A percentile compares a stretch with the other conserved stretches of the same genome.
phyloP scores from a whole-genome alignment of 1,139 yeast species.

The Lodderomyces margitis region DNA sequence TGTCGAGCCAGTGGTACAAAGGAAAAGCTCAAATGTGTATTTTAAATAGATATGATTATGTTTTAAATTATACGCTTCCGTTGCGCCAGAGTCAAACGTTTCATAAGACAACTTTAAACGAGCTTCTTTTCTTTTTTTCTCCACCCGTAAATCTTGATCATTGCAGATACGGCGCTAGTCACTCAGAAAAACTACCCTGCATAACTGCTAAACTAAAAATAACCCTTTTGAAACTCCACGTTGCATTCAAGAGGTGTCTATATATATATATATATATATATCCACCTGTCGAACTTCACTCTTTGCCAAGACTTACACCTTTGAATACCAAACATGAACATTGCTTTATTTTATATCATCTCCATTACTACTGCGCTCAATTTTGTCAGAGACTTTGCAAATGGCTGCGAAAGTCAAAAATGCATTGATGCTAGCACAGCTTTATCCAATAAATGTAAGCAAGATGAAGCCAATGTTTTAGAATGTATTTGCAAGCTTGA shows the following conservation, averaged over 20 bases:
- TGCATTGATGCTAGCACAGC: conserved; percentile 3
- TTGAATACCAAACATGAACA: not conserved
- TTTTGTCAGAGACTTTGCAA: not conserved
- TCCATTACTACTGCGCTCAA: not conserved
- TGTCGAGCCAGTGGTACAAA: conserved; percentile 9
- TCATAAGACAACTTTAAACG: not conserved
- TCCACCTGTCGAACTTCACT: not conserved
- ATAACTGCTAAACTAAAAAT: too few relatives aligned
- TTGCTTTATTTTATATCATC: not conserved
- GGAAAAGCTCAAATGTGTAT: conserved; percentile 33
- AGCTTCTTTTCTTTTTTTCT: not conserved
- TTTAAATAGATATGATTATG: conserved; percentile 22
- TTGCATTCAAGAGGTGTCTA: too few relatives aligned
- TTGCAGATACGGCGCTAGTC: conserved; percentile 1
- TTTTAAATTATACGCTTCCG: too few relatives aligned
- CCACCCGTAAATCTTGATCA: not conserved
- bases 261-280: too few relatives aligned
- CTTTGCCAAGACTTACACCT: not conserved
- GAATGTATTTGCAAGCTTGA: conserved; percentile 9
- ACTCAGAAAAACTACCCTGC: too few relatives aligned
- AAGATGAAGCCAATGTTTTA: not conserved
- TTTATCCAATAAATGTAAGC: conserved; percentile 2
- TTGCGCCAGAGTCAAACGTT: too few relatives aligned
- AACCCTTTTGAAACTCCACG: too few relatives aligned
- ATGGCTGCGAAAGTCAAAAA: conserved; percentile 3